Base-by-base conservation (phyloP, 768 basidiomycete species). In the Xerocomellus intermedius region DNA sequence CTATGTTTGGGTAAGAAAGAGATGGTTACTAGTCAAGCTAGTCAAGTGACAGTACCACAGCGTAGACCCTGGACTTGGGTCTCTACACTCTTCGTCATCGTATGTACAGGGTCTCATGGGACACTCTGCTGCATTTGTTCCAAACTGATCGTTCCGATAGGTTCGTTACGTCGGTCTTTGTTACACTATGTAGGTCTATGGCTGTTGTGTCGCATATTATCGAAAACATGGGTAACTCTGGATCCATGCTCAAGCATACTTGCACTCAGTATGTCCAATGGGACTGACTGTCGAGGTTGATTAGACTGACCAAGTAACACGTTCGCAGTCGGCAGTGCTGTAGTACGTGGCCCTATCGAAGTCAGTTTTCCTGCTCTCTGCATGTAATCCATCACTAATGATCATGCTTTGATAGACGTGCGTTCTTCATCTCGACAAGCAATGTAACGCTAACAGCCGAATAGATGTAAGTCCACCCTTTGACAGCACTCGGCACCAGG, bases 131-230 rank as follows among this genome's bases (percentile, higher is more conserved):
- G 19, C 30, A 28, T 17, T 12, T 8, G 8, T n/a, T 22, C 2
- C 4, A 10, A 49, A 36, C n/a, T 45, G 14, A 54, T 8, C 5
- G 1, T 19, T 12, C 16, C 8, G 2, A 30, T 8, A 62, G 61
- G 38, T 62, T n/a, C 61, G 61, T 16, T 62, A 58, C 24, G 5
- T 30, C 1, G 52, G 61, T 24, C 33, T 62, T 38, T 52, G 37
- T 42, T 52, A 46, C 41, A 32, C 24, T 12, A 28, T 42, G 61
- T 63, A 43, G 6, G 61, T 48, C 12, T 32, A 32, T 21, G 0
- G 3, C n/a, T 26, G 4, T 4, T 2, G 7, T 12, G 7, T 5
- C 7, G 2, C 9, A 28, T 16, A 10, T 22, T 16, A n/a, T n/a
- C 2, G 10, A 35, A 8, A 12, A 16, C n/a, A 33, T 38, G 1